Conservation (phyloP, 2,329 filamentous ascomycete species). For the Pseudonectria foliicola region DNA sequence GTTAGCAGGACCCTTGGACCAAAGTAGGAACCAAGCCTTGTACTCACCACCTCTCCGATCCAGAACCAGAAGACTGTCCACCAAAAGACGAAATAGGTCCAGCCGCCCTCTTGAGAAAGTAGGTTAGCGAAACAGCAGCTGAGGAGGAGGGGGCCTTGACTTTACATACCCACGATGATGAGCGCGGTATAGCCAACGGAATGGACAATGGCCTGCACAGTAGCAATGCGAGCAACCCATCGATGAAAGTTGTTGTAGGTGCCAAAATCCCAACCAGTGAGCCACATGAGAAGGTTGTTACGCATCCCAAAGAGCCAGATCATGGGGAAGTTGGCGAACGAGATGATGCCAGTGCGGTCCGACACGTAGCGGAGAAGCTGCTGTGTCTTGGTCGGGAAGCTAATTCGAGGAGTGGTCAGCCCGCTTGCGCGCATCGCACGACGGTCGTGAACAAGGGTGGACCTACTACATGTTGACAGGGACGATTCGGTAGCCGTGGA, state of each 20-base stretch:
- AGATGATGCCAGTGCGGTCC: conserved; percentile 57
- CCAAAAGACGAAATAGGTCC: conserved; percentile 28
- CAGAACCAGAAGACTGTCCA: conserved; percentile 42
- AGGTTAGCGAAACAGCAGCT: no score
- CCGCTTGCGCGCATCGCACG: accelerated
- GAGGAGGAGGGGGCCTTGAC: no score
- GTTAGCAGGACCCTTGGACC: conserved; percentile 1
- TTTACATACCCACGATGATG: conserved; percentile 28
- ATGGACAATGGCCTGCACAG: conserved; percentile 55
- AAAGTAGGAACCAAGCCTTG: neutral
- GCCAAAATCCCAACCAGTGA: conserved; percentile 62
- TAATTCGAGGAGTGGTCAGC: conserved; percentile 12
- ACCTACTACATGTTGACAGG: conserved; percentile 34
- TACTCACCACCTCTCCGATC: conserved; percentile 38
- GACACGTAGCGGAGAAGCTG: conserved; percentile 48
- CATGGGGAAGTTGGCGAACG: conserved; percentile 55
- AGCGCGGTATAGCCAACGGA: conserved; percentile 51
- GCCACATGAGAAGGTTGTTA: conserved; percentile 59
- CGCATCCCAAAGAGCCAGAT: conserved; percentile 61
- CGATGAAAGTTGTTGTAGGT: conserved; percentile 63
- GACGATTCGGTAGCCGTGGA: conserved; percentile 31
- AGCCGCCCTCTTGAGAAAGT: conserved; percentile 28
- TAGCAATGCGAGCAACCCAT: conserved; percentile 56
- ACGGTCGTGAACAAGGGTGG: accelerated
- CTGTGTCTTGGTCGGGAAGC: conserved; percentile 26